A percentile compares a stretch with the other conserved stretches of the same genome.
phyloP scores from a whole-genome alignment of 2,329 filamentous ascomycete species.

The Claviceps fusiformis region DNA sequence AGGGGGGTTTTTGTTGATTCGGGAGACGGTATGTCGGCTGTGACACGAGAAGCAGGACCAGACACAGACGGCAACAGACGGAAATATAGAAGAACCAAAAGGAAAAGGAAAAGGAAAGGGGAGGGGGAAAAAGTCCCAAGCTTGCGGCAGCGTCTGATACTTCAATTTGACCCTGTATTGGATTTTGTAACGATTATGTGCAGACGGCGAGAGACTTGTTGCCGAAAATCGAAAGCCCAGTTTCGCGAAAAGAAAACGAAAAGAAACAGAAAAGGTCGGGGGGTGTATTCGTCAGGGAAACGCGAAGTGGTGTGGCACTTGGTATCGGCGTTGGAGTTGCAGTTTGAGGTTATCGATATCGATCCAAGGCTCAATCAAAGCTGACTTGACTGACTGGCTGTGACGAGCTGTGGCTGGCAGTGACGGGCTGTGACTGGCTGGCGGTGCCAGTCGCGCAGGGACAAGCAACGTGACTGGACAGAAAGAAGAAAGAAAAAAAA shows the following conservation, averaged over 20 bases:
- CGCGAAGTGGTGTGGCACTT: constrained; percentile 3
- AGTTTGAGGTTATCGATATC: neutral
- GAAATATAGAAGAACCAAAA: neutral
- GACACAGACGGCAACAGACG: neutral
- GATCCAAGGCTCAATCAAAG: neutral
- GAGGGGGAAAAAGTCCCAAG: too few species aligned
- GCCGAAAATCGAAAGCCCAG: neutral
- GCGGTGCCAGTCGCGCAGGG: constrained; percentile 2
- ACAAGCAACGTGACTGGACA: constrained; percentile 13
- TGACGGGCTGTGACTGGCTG: constrained; percentile 1
- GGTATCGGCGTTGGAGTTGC: neutral
- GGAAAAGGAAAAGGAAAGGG: too few species aligned
- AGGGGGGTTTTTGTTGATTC: neutral
- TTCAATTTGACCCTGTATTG: neutral
- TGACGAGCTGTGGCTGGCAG: neutral
- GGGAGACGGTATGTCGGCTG: neutral
- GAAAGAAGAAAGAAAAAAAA: constrained; percentile 1
- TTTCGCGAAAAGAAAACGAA: neutral
- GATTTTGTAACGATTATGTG: neutral
- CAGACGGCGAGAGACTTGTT: neutral
- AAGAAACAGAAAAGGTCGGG: neutral
- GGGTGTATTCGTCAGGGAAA: constrained; percentile 1
- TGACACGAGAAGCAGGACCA: neutral
- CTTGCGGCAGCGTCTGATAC: too few species aligned
- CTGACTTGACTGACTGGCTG: constrained; percentile 1